Base-by-base conservation (phyloP, 2,329 filamentous ascomycete genomes). In the Dryadomyces quercus-mongolicae region DNA sequence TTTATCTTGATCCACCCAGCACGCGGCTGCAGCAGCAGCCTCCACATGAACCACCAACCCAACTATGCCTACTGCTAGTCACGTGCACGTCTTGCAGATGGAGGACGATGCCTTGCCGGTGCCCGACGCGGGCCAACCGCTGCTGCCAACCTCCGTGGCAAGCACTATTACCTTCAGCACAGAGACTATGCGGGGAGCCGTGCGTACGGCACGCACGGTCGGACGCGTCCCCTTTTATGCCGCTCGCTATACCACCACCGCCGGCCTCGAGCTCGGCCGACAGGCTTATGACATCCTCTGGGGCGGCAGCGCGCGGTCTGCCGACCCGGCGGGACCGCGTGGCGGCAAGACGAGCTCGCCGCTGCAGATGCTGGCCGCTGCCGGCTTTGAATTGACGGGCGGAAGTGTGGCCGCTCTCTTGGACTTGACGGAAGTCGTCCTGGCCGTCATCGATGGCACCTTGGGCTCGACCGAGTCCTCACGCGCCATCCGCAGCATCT, bases 381-480 rank as follows among this genome's bases (percentile, higher is more conserved):
- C 59, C n/a, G 57, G 59, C 9, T 60, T 61, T 36, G 56, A 57
- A 47, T 44, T 60, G 54, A 55, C 60, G 1, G 59, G 60, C 43
- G 51, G 46, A 48, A 52, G 60, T 42, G 52, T 57, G 40, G 54
- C 55, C 9, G 54, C 59, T 20, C 53, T 58, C 18, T 48, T 60
- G 8, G 75, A 81, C 51, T 64, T 79, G 6, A 80, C 80, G 0
- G 78, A 82, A 56, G 67, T 82, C 36, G 66, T 82, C 0, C 68
- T 85, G 9, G 74, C 74, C 2, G 76, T 77, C 0, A 68, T 86
- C 21, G 82, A 86, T 62, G 77, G 81, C 58, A 76, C 85, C 43
- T 77, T 85, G 31, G 82, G 82, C 15, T 82, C 80, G 2, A 85
- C 82, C n/a, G 82, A 86, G 63, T 84, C 81, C 2, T 85, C 82